phyloP scores from a whole-genome alignment of 202 grass and related monocot species.

The Carex arenaria region DNA sequence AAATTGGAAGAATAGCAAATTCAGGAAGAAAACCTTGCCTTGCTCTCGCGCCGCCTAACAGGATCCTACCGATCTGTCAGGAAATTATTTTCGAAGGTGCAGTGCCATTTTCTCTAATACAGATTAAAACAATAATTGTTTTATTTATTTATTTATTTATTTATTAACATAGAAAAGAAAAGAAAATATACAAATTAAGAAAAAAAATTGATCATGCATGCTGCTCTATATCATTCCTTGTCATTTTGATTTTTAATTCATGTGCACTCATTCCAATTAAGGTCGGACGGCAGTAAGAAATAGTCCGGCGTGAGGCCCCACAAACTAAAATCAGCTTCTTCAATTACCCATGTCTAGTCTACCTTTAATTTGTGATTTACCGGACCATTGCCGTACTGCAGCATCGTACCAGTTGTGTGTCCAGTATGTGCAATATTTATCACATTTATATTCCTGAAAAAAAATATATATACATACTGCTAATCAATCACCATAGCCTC shows the following conservation, averaged over 20 bases:
- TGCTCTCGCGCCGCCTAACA: too few species aligned
- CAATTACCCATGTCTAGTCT: slow-evolving; percentile 75
- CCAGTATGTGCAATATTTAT: slow-evolving; percentile 69
- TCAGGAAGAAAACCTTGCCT: too few species aligned
- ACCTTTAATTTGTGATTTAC: slow-evolving; percentile 75
- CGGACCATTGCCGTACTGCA: slow-evolving; percentile 59
- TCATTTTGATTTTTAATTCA: neutral
- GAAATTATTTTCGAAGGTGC: too few species aligned
- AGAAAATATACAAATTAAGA: neutral
- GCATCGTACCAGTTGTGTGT: slow-evolving; percentile 47
- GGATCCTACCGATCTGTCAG: too few species aligned
- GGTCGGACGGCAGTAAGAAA: slow-evolving; percentile 63
- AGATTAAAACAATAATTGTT: neutral
- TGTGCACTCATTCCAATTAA: slow-evolving; percentile 31
- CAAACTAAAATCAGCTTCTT: slow-evolving; percentile 70
- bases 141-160: neutral
- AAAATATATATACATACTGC: neutral
- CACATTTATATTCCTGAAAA: slow-evolving; percentile 44
- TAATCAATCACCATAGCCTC: neutral
- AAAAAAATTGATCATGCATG: neutral
- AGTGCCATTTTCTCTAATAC: neutral
- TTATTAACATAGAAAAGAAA: neutral
- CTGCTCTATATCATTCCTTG: neutral
- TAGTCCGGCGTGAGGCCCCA: slow-evolving; percentile 59
- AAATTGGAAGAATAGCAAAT: too few species aligned